Conservation (phyloP, 2,329 filamentous ascomycete genomes). For the Talaromyces funiculosus region DNA sequence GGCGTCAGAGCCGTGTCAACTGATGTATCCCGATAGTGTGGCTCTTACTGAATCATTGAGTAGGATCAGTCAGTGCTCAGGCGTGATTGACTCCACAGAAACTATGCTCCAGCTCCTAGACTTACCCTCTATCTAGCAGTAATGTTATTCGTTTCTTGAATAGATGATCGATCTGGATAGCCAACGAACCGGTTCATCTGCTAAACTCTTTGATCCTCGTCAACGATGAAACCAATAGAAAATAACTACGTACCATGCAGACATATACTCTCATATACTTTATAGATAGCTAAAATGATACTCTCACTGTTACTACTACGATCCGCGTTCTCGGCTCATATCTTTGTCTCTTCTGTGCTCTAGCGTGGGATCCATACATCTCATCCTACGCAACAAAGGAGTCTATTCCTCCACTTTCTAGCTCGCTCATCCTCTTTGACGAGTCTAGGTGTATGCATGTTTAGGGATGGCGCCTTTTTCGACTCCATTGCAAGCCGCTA, state of each 20-base stretch:
- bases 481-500: constrained; percentile 1
- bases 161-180: background rate
- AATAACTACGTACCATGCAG: background rate
- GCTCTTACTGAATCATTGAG: background rate
- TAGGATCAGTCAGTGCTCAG: background rate
- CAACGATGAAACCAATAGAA: background rate
- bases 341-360: background rate
- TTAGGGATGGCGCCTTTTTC: background rate
- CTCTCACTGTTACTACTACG: background rate
- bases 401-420: background rate
- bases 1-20: background rate
- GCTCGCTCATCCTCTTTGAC: constrained; percentile 3
- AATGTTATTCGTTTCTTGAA: too few species aligned
- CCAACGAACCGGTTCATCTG: background rate
- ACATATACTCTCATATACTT: too few species aligned
- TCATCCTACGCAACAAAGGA: constrained; percentile 2
- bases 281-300: background rate
- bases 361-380: background rate
- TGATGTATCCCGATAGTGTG: background rate
- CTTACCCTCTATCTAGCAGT: too few species aligned
- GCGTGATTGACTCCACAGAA: background rate
- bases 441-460: constrained; percentile 3
- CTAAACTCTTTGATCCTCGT: background rate
- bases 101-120: background rate
- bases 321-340: constrained; percentile 7